Conservation (phyloP, 192 early-diverging fungal genomes). For the Blastocladiella britannica region DNA sequence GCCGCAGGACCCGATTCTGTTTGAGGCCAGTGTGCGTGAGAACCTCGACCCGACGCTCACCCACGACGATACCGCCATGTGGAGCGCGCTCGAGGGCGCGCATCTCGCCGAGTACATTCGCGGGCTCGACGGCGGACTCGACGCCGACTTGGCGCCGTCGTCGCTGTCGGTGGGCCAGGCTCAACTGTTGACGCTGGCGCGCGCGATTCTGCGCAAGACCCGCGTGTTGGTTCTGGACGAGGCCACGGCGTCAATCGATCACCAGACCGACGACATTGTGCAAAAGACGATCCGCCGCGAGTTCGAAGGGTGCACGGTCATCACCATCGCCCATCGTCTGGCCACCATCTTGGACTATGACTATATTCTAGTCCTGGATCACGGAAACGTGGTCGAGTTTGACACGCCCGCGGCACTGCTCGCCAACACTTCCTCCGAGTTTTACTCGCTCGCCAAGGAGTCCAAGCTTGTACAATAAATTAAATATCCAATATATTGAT, state of each 20-base stretch:
- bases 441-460: too few species aligned
- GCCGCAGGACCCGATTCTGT: slow-evolving; percentile 34
- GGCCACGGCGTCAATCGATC: slow-evolving; percentile 29
- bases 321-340: slow-evolving; percentile 28
- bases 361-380: slow-evolving; percentile 58
- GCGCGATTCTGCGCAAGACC: slow-evolving; percentile 26
- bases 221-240: slow-evolving; percentile 35
- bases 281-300: slow-evolving; percentile 5
- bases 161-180: slow-evolving; percentile 25
- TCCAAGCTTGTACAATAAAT: too few species aligned
- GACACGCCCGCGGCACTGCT: too few species aligned
- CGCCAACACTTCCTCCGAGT: too few species aligned
- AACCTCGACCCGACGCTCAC: slow-evolving; percentile 8
- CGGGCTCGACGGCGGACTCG: slow-evolving; percentile 13
- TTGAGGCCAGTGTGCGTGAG: slow-evolving; percentile 21
- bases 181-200: slow-evolving; percentile 30
- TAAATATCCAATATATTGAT: too few species aligned
- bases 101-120: slow-evolving; percentile 15
- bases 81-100: slow-evolving; percentile 17
- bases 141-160: slow-evolving; percentile 2
- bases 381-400: slow-evolving; percentile 59
- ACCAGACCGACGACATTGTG: slow-evolving; percentile 10
- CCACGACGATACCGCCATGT: slow-evolving; percentile 8
- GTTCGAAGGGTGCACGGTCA: background rate
- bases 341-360: slow-evolving; percentile 70